A percentile compares a stretch with the other conserved stretches of the same genome.
phyloP scores from a whole-genome alignment of 192 early-diverging fungal species.

The Gonapodya prolifera region DNA sequence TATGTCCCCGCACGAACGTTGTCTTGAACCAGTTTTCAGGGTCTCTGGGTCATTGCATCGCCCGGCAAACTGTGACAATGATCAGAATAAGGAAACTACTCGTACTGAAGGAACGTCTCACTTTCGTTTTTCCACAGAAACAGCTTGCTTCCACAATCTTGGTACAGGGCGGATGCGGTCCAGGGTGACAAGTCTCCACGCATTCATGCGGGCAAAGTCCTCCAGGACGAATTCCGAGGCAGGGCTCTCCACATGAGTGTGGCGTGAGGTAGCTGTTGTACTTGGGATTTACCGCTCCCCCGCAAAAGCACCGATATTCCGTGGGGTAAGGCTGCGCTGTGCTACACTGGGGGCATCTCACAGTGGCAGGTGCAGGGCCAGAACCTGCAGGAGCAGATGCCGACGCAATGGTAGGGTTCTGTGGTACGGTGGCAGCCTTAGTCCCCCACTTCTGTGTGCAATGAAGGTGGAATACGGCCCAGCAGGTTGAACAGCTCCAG shows the following conservation, averaged over 20 bases:
- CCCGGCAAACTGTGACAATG: not conserved
- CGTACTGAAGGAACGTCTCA: slow-evolving; percentile 54
- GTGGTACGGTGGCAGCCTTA: not conserved
- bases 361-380: slow-evolving; percentile 41
- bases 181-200: slow-evolving; percentile 76
- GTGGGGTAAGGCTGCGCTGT: not conserved
- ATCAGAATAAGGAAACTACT: too few species aligned
- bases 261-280: slow-evolving; percentile 50
- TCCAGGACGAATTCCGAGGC: slow-evolving; percentile 30
- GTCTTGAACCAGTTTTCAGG: slow-evolving; percentile 10
- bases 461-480: slow-evolving; percentile 78
- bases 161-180: slow-evolving; percentile 86
- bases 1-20: slow-evolving; percentile 44
- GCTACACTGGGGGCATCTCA: slow-evolving; percentile 35
- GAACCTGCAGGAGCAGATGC: slow-evolving; percentile 43
- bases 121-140: slow-evolving; percentile 63
- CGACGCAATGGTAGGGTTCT: slow-evolving; percentile 1
- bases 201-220: slow-evolving; percentile 66
- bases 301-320: slow-evolving; percentile 82
- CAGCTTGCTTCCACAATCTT: slow-evolving; percentile 60
- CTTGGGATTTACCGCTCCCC: slow-evolving; percentile 59
- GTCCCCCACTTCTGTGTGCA: slow-evolving; percentile 70
- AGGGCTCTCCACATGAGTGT: slow-evolving; percentile 75
- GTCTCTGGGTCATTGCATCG: not conserved
- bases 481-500: slow-evolving; percentile 82